These are phyloP conservation scores for Acer campestre DNA, from an alignment of 345 rosid genomes.

Conservation along the genomic window DNA sequence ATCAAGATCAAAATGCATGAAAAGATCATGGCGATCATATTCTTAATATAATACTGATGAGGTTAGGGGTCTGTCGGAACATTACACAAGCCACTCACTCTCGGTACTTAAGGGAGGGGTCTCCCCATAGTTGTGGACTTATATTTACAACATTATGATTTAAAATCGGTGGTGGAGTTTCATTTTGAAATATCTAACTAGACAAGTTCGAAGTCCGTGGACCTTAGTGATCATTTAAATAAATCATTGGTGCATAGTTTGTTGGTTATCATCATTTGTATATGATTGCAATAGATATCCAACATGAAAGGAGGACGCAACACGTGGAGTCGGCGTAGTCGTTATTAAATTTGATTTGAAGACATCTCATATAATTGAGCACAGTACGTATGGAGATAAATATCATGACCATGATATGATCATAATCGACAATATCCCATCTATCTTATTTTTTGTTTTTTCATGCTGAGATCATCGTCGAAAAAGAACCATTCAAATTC, in stretches of 20 bases:
- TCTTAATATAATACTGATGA: too few relatives aligned
- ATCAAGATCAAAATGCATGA: too few relatives aligned
- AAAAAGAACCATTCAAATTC: neutral
- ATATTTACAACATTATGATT: too few relatives aligned
- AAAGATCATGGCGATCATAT: neutral
- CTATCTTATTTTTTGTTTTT: too few relatives aligned
- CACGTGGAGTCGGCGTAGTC: neutral
- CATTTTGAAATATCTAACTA: too few relatives aligned
- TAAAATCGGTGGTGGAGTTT: too few relatives aligned
- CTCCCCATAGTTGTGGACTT: neutral
- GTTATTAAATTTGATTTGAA: slow-evolving; percentile 10
- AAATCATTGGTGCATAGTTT: neutral
- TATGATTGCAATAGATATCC: neutral
- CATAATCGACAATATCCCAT: neutral
- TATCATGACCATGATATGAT: neutral
- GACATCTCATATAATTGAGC: slow-evolving; percentile 23
- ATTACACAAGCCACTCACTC: too few relatives aligned
- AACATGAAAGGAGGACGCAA: neutral
- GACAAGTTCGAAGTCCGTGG: too few relatives aligned
- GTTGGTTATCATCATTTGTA: neutral
- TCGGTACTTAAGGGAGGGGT: too few relatives aligned
- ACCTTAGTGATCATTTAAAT: too few relatives aligned
- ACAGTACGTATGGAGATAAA: neutral
- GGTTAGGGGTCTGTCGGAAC: too few relatives aligned
- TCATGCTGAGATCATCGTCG: neutral